Conservation (phyloP, 2,329 filamentous ascomycete species). For the Colletotrichum spinosum region DNA sequence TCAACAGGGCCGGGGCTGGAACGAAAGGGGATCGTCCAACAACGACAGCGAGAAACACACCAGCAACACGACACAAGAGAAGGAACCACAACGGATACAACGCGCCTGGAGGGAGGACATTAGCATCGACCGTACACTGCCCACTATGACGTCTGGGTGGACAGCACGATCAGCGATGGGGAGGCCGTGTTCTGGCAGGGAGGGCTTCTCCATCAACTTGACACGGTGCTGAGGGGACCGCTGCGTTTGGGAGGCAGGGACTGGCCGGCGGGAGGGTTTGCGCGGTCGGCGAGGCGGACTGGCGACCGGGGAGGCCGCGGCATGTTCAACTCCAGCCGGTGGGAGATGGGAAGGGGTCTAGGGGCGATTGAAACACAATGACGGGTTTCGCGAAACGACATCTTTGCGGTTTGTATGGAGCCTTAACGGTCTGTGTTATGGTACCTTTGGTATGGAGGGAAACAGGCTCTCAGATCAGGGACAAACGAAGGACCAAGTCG, state of each 20-base stretch:
- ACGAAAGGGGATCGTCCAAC: too few species aligned
- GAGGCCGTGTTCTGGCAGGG: too few species aligned
- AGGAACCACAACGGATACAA: neutral
- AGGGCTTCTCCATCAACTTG: slow-evolving; percentile 32
- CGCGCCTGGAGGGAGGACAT: slow-evolving; percentile 5
- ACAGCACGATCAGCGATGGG: neutral
- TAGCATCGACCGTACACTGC: slow-evolving; percentile 11
- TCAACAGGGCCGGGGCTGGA: too few species aligned
- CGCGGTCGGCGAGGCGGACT: neutral
- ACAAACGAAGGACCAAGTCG: neutral
- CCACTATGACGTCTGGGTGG: slow-evolving; percentile 30
- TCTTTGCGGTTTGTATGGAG: too few species aligned
- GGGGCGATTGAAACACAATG: neutral
- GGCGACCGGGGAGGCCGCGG: slow-evolving; percentile 9
- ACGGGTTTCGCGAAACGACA: too few species aligned
- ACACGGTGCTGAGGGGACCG: slow-evolving; percentile 26
- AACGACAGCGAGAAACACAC: neutral
- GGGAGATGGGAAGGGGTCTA: slow-evolving; percentile 2
- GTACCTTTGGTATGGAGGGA: too few species aligned
- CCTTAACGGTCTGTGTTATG: too few species aligned
- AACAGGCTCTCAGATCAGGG: neutral
- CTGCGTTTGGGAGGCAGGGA: slow-evolving; percentile 4
- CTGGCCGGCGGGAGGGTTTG: neutral
- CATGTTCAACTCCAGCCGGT: neutral
- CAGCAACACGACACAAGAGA: neutral